Conservation (phyloP, 2,329 filamentous ascomycete species). For the Pestalotiopsis sp. region DNA sequence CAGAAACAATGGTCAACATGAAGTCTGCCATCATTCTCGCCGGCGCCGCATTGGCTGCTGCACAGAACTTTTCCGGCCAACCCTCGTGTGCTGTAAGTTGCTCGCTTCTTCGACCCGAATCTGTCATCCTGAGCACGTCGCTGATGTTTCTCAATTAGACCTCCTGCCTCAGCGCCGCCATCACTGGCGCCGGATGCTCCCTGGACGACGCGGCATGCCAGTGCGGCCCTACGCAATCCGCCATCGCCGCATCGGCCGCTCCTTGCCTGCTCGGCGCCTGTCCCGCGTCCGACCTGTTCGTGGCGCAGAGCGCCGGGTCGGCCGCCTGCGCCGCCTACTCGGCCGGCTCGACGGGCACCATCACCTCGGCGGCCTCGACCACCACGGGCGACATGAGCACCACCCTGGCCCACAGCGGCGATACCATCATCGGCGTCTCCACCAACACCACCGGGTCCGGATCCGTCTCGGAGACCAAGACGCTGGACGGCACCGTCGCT, state of each 20-base stretch:
- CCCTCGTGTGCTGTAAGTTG: conserved; percentile 36
- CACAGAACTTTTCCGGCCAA: conserved; percentile 31
- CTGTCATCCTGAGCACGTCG: background rate
- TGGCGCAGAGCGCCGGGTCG: conserved; percentile 30
- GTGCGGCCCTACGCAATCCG: conserved; percentile 39
- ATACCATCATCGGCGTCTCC: background rate
- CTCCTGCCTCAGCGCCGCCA: conserved; percentile 46
- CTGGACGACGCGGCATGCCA: conserved; percentile 50
- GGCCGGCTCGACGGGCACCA: conserved; percentile 18
- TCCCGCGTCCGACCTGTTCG: conserved; percentile 22
- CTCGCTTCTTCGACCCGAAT: background rate
- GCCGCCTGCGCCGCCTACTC: conserved; percentile 31
- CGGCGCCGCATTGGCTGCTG: conserved; percentile 29
- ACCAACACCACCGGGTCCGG: background rate
- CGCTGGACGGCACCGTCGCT: background rate
- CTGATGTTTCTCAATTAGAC: conserved; percentile 28
- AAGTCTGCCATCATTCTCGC: conserved; percentile 26
- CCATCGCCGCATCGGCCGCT: conserved; percentile 29
- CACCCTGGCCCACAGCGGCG: background rate
- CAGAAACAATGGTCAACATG: conserved; percentile 20
- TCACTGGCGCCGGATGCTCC: conserved; percentile 46
- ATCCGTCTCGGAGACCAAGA: background rate
- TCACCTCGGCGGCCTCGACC: background rate
- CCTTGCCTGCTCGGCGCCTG: conserved; percentile 34
- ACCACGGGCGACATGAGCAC: background rate